Conservation (phyloP, 257 asterid genomes). For the Solanum infundibuliforme region DNA sequence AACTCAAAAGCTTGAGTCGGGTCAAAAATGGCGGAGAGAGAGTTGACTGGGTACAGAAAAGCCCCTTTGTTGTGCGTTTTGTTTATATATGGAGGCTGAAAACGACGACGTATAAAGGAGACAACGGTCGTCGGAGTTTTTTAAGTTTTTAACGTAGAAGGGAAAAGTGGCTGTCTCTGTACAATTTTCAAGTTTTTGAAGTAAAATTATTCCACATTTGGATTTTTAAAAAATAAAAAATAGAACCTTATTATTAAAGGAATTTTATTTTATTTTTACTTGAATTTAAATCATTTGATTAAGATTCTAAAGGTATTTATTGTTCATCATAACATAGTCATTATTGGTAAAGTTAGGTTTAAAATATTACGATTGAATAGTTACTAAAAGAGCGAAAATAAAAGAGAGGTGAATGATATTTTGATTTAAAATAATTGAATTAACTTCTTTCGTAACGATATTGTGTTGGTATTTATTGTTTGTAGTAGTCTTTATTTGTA, state of each 20-base stretch:
- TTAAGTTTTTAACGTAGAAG: background rate
- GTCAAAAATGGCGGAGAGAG: constrained; percentile 30
- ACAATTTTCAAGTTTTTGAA: background rate
- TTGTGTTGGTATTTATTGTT: background rate
- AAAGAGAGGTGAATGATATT: background rate
- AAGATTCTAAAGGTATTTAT: background rate
- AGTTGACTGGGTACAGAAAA: constrained; percentile 14
- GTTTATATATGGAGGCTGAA: background rate
- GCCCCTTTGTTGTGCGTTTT: constrained; percentile 4
- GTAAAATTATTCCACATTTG: background rate
- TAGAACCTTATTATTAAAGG: background rate
- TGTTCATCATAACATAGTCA: background rate
- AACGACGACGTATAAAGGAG: constrained; percentile 8
- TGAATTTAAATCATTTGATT: background rate
- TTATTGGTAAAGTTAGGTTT: background rate
- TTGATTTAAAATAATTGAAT: background rate
- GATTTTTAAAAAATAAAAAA: background rate
- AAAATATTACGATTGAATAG: background rate
- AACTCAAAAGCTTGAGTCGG: background rate
- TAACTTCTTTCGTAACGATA: background rate
- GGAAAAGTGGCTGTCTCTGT: background rate
- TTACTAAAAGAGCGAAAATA: background rate
- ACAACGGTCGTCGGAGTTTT: constrained; percentile 16
- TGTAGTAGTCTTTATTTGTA: background rate
- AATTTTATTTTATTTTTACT: background rate